Conservation (phyloP, 139 green algal species). For the Micromonas pusilla region DNA sequence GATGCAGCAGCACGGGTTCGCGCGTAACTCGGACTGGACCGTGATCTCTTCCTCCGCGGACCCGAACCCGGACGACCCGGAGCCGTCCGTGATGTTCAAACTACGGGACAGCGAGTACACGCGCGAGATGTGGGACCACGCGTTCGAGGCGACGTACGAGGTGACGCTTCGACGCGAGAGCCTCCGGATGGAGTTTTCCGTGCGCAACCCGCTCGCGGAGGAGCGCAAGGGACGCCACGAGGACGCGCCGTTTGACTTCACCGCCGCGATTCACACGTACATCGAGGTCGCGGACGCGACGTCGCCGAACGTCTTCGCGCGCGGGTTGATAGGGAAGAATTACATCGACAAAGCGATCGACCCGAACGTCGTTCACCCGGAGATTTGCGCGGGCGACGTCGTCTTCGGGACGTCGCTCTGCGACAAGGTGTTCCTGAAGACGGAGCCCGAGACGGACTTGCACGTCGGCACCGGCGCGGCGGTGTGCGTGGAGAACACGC, state of each 20-base stretch:
- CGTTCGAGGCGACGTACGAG: slow-evolving; percentile 32
- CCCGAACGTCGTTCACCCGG: slow-evolving; percentile 63
- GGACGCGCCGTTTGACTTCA: slow-evolving; percentile 79
- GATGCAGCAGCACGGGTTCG: slow-evolving; percentile 82
- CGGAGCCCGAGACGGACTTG: slow-evolving; percentile 66
- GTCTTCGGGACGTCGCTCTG: slow-evolving; percentile 15
- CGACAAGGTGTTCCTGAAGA: slow-evolving; percentile 81
- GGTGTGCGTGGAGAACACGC: slow-evolving; percentile 38
- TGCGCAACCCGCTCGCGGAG: slow-evolving; percentile 68
- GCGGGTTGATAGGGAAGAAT: slow-evolving; percentile 65
- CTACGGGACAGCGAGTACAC: slow-evolving; percentile 86
- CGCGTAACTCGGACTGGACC: slow-evolving; percentile 85
- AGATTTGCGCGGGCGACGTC: slow-evolving; percentile 36
- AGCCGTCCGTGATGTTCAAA: slow-evolving; percentile 74
- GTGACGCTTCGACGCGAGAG: slow-evolving; percentile 55
- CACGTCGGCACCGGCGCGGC: slow-evolving; percentile 62
- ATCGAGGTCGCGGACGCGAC: slow-evolving; percentile 67
- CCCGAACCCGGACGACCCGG: slow-evolving; percentile 78
- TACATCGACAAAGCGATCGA: slow-evolving; percentile 81
- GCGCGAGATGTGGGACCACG: slow-evolving; percentile 66
- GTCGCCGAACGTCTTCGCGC: slow-evolving; percentile 31
- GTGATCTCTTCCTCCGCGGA: slow-evolving; percentile 68
- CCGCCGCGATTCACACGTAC: slow-evolving; percentile 91
- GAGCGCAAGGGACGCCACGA: slow-evolving; percentile 62
- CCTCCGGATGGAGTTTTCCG: slow-evolving; percentile 65